phyloP scores from a whole-genome alignment of 768 basidiomycete genomes.

The Rhodotorula kratochvilovae region DNA sequence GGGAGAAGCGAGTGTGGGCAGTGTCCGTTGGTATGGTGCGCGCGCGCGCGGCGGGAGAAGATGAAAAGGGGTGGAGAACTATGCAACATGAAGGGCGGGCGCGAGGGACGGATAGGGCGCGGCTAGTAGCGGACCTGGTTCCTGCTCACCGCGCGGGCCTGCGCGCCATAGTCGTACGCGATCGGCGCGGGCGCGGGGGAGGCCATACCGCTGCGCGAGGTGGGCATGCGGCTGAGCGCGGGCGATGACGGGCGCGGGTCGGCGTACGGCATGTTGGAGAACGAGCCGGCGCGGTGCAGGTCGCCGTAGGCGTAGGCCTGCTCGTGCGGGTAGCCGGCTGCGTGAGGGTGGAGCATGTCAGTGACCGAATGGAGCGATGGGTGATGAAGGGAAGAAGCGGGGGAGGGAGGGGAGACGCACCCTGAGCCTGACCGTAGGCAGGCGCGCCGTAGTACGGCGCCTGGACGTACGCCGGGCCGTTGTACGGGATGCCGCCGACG shows the following conservation, averaged over 20 bases:
- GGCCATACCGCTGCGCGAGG: not conserved
- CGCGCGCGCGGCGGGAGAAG: not conserved
- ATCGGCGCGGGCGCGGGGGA: not conserved
- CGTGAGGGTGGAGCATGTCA: not conserved
- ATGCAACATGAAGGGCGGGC: not conserved
- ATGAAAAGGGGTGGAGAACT: not conserved
- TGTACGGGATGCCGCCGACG: slow-evolving; percentile 16
- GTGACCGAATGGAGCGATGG: no score
- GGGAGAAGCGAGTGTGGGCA: slow-evolving; percentile 1
- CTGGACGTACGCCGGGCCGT: slow-evolving; percentile 4
- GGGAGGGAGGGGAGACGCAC: not conserved
- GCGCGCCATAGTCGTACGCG: slow-evolving; percentile 27
- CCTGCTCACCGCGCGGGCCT: slow-evolving; percentile 4
- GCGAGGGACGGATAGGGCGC: not conserved
- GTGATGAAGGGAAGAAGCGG: not conserved
- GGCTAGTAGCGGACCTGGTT: not conserved
- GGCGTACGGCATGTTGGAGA: not conserved
- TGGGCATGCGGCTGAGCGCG: slow-evolving; percentile 5
- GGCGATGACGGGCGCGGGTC: not conserved
- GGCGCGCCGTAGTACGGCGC: slow-evolving; percentile 13
- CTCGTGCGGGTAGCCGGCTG: slow-evolving; percentile 35
- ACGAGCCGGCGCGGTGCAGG: slow-evolving; percentile 23
- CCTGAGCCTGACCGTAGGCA: slow-evolving; percentile 3
- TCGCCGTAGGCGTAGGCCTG: slow-evolving; percentile 20
- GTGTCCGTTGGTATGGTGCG: not conserved